Evolutionary conservation across 306 rosid genomes (phyloP), one percentile per base, ranked within the genome.

Genomic region (Dicorynia guianensis): DNA sequence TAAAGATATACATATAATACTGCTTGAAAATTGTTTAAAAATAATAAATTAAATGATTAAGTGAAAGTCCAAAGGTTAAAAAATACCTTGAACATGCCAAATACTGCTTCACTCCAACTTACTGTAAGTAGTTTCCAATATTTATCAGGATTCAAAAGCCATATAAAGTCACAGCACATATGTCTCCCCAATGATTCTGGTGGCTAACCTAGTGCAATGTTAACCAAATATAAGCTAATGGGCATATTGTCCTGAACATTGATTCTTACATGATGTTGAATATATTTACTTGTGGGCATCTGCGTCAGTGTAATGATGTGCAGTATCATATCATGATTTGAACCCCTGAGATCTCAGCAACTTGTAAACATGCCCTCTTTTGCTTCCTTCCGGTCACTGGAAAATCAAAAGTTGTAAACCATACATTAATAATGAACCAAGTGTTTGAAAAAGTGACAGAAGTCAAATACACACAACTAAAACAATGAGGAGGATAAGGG

Each of bases 361-460:
- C 82, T 82, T 77, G 87, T 93, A 93, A 68, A 93, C 89, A 82
- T 93, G 92, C 53, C 98, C 98, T 4, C 92, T 75, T 82, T 93
- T 93, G 85, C 97, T 89, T 86, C 98, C 97, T 93, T 93, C 97
- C 98, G 91, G 69, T 93, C 98, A 69, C 98, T 93, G 77, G 54
- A 6, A 68, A 69, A 69, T 59, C 13, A 70, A 34, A 76, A 10
- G 69, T 61, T 35, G 47, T 10, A 8, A 20, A 49, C 17, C 5
- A 64, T 47, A 38, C 17, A 60, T 54, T 7, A 59, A 5, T 12
- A 10, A 42, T 54, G 54, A 63, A 34, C 69, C 72, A 44, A 34
- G 43, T 15, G 39, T 73, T 20, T 38, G 34, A 46, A 57, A 43
- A 25, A 54, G 0, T 67, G 10, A 34, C 52, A 42, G 39, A 42